Conservation (phyloP, 306 rosid species). For the Inga laurina region DNA sequence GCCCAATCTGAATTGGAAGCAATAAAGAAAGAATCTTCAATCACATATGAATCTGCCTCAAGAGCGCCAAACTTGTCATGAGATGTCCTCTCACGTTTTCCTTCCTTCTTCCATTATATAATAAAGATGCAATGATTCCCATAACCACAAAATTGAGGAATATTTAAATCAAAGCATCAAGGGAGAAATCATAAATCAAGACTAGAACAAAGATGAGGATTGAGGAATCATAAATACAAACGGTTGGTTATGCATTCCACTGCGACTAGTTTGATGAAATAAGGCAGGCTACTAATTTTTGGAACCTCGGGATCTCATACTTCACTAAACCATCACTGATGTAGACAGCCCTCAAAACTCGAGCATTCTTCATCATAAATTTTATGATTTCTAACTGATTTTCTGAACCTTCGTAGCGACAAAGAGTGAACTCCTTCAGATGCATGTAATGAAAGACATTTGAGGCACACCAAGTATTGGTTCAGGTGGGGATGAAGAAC, state of each 20-base stretch:
- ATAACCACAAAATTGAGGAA: too few relatives aligned
- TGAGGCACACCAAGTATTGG: neutral
- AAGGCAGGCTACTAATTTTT: neutral
- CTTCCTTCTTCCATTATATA: too few relatives aligned
- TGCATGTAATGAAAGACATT: neutral
- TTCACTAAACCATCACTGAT: neutral
- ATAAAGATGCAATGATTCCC: too few relatives aligned
- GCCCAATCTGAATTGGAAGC: too few relatives aligned
- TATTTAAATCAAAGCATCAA: neutral
- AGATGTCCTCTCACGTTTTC: too few relatives aligned
- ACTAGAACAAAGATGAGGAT: too few relatives aligned
- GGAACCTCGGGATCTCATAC: neutral
- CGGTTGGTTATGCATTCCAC: too few relatives aligned
- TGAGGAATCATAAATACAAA: too few relatives aligned
- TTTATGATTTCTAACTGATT: neutral
- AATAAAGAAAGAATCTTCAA: too few relatives aligned
- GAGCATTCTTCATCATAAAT: constrained; percentile 23
- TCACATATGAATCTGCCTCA: too few relatives aligned
- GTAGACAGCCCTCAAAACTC: neutral
- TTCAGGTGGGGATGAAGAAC: neutral
- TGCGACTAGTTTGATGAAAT: neutral
- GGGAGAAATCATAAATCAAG: too few relatives aligned
- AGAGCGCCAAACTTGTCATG: too few relatives aligned
- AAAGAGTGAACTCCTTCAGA: neutral
- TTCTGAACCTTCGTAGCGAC: fast-evolving